Conservation (phyloP, 768 basidiomycete species). For the Cytidiella melzeri region DNA sequence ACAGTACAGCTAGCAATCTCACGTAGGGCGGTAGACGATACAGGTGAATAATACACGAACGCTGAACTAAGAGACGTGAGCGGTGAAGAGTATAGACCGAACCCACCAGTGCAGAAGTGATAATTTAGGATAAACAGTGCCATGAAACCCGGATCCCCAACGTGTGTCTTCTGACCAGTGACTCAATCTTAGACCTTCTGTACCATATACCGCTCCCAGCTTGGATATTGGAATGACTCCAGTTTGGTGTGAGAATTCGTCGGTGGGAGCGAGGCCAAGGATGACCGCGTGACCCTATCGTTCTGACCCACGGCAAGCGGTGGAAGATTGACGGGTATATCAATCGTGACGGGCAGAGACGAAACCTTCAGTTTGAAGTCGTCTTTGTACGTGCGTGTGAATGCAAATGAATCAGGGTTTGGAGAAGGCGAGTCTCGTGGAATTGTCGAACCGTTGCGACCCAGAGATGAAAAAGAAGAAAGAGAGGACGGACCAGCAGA, state of each 20-base stretch:
- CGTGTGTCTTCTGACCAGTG: too few relatives aligned
- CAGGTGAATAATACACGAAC: too few relatives aligned
- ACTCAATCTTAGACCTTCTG: conserved; percentile 30
- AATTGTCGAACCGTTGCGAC: background rate
- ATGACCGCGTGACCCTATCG: conserved; percentile 16
- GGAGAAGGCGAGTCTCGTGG: conserved; percentile 20
- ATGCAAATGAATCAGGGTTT: conserved; percentile 49
- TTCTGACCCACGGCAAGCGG: conserved; percentile 1
- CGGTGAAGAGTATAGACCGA: too few relatives aligned
- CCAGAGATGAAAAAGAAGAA: background rate
- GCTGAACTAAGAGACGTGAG: too few relatives aligned
- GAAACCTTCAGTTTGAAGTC: conserved; percentile 49
- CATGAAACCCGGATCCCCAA: too few relatives aligned
- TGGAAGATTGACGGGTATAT: conserved; percentile 21
- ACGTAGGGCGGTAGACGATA: too few relatives aligned
- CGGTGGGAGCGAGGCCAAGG: conserved; percentile 16
- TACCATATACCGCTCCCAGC: conserved; percentile 62
- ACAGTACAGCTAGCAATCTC: too few relatives aligned
- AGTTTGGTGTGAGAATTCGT: conserved; percentile 28
- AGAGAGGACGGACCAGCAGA: conserved; percentile 8
- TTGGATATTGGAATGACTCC: conserved; percentile 44
- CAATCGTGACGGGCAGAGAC: conserved; percentile 37
- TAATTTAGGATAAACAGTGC: background rate
- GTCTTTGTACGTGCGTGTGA: conserved; percentile 44
- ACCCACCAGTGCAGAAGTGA: too few relatives aligned